Conservation (phyloP, 257 asterid species). For the Rauvolfia tetraphylla region DNA sequence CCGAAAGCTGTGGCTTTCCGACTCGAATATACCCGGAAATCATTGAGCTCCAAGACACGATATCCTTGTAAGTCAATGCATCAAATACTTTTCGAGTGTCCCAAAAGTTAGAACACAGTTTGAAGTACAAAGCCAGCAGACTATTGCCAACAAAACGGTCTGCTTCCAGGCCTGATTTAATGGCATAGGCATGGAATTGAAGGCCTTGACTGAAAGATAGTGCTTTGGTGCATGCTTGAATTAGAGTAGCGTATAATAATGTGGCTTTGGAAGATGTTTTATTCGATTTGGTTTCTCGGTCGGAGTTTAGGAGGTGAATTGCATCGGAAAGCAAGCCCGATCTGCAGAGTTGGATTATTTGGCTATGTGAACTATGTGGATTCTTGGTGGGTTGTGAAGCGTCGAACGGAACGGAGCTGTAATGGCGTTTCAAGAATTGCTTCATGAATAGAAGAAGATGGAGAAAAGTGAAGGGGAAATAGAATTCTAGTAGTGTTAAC, state of each 20-base stretch:
- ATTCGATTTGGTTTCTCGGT: background rate
- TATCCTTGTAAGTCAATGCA: slow-evolving; percentile 59
- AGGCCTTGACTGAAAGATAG: slow-evolving; percentile 44
- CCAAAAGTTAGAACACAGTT: slow-evolving; percentile 33
- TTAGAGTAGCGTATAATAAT: slow-evolving; percentile 41
- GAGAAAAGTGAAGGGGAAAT: background rate
- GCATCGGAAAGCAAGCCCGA: slow-evolving; percentile 41
- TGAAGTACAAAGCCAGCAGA: slow-evolving; percentile 64
- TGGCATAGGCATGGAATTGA: slow-evolving; percentile 67
- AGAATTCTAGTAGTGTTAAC: background rate
- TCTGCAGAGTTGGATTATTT: slow-evolving; percentile 51
- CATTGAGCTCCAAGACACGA: slow-evolving; percentile 83
- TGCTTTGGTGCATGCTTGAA: slow-evolving; percentile 54
- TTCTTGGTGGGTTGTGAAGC: slow-evolving; percentile 5
- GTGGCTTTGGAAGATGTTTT: slow-evolving; percentile 16
- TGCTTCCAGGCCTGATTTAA: slow-evolving; percentile 54
- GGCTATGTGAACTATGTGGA: slow-evolving; percentile 19
- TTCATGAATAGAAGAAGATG: slow-evolving; percentile 29
- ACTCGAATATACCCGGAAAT: slow-evolving; percentile 67
- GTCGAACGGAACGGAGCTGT: slow-evolving; percentile 18
- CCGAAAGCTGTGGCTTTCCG: slow-evolving; percentile 40
- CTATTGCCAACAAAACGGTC: slow-evolving; percentile 83
- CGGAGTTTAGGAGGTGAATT: slow-evolving; percentile 40
- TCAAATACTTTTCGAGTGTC: slow-evolving; percentile 50
- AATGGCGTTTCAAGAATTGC: slow-evolving; percentile 39